Base-by-base conservation (phyloP, 805 yeast species). In the Monosporozyma servazzii region DNA sequence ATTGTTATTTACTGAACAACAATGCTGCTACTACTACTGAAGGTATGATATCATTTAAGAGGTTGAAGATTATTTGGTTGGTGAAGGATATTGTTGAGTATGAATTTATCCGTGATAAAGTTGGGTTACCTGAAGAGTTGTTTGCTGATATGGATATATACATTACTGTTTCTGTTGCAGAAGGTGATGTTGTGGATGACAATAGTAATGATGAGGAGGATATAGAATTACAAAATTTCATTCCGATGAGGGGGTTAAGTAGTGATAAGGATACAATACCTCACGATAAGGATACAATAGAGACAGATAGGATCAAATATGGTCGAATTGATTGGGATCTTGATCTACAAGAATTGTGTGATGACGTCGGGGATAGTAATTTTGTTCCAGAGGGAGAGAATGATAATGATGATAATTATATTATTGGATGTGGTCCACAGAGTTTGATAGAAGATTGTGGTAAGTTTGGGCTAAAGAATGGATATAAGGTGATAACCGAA, bases 21-120 rank as follows among this genome's bases (percentile, higher is more conserved):
- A 21, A 25, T 41, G 33, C 33, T 46, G 15, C 17, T 17, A n/a
- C 29, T n/a, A n/a, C n/a, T n/a, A n/a, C n/a, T n/a, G n/a, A n/a
- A n/a, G n/a, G n/a, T n/a, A n/a, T n/a, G 5, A 20, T 18, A 54
- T 54, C 9, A 52, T 53, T 30, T 55, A 53, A 49, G 55, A 46
- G 58, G 10, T 15, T 77, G 1, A 68, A 70, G 21, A 61, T 82
- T 48, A 64, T 76, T 7, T 84, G 91, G 91, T 68, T 80, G 21
- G 68, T 78, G 0, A 67, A 75, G 44, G 72, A 70, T 50, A 59
- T 53, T 75, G 17, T 41, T 15, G 52, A 50, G 37, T 47, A 27
- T 20, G 27, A 45, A 23, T 48, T 50, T 36, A 13, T 53, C 2
- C 21, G 33, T 10, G 11, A 31, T 7, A 42, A 46, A 2, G 5